Evolutionary conservation across 371 early-diverging fungal species (phyloP).

Genomic region (Conidiobolus incongruus): DNA sequence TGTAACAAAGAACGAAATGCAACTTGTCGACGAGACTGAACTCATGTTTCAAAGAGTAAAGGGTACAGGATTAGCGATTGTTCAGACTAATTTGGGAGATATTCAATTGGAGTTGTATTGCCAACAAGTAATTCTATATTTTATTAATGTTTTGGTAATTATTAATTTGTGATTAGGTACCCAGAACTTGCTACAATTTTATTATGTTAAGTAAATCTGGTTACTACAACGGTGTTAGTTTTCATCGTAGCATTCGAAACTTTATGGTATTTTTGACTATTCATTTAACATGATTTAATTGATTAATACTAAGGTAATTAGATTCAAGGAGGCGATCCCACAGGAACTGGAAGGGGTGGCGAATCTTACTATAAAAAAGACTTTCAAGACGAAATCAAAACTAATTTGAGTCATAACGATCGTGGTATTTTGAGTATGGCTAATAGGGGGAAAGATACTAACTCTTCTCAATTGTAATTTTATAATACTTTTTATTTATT

Average conservation of each 20-base stretch:
- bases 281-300: background rate
- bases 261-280: slow-evolving; percentile 43
- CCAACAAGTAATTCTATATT: slow-evolving; percentile 17
- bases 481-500: too few relatives aligned
- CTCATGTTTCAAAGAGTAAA: slow-evolving; percentile 65
- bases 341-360: slow-evolving; percentile 78
- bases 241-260: slow-evolving; percentile 73
- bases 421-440: slow-evolving; percentile 73
- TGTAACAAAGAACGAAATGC: slow-evolving; percentile 40
- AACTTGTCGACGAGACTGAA: slow-evolving; percentile 50
- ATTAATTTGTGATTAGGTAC: slow-evolving; percentile 19
- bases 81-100: slow-evolving; percentile 65
- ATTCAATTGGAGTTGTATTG: slow-evolving; percentile 72
- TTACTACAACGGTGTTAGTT: slow-evolving; percentile 54
- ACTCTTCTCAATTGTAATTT: slow-evolving; percentile 72
- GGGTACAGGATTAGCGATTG: slow-evolving; percentile 45
- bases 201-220: slow-evolving; percentile 58
- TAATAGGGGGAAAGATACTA: slow-evolving; percentile 68
- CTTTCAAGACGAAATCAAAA: slow-evolving; percentile 64
- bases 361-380: slow-evolving; percentile 53
- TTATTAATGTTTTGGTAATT: background rate
- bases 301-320: slow-evolving; percentile 5
- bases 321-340: slow-evolving; percentile 89
- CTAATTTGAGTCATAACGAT: slow-evolving; percentile 42
- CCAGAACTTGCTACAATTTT: slow-evolving; percentile 80